Base-by-base conservation (phyloP, 2,329 filamentous ascomycete species). In the Cladophialophora yegresii region DNA sequence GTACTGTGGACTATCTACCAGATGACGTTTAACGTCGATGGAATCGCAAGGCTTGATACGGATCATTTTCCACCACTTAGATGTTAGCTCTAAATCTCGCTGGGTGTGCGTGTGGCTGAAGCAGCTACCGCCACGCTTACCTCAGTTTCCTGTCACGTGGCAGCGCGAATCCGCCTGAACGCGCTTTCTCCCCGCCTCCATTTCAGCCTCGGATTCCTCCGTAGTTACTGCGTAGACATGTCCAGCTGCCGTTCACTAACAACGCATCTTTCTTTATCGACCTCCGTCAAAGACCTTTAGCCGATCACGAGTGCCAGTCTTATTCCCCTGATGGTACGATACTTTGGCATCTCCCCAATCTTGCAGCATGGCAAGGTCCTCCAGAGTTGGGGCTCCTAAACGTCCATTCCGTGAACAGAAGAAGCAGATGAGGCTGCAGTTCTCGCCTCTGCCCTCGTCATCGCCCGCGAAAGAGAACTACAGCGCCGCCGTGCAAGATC, bases 361-460 rank as follows among this genome's bases (percentile, higher is more conserved):
- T 26, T 26, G 30, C 16, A 7, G 5, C 20, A 59, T 59, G 57
- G 57, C 57, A 53, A 8, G 45, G 16, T 6, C 26, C 33, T 54
- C 40, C 3, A 53, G n/a, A 55, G 8, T 49, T 13, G 16, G 22
- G 6, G 43, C 50, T 23, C 33, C 62, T 3, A 57, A 56, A 62
- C 62, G 65, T 9, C 61, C 65, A 28, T 53, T 64, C 58, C 66
- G 69, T 47, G 62, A 66, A 45, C 66, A 60, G 16, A 69, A 67
- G 59, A 65, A 59, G 50, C 79, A 81, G 70, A 77, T 78, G 57
- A 77, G 76, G 54, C 74, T 81, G 45, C 69, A 76, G n/a, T 80
- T 81, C 67, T 73, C 76, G 10, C 71, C 79, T 23, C 61, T 75
- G 13, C 64, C 73, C 33, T 72, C 75, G 12, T 67, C 73, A 1